Conservation (phyloP, 495 filamentous ascomycete genomes). For the Podospora australis region DNA sequence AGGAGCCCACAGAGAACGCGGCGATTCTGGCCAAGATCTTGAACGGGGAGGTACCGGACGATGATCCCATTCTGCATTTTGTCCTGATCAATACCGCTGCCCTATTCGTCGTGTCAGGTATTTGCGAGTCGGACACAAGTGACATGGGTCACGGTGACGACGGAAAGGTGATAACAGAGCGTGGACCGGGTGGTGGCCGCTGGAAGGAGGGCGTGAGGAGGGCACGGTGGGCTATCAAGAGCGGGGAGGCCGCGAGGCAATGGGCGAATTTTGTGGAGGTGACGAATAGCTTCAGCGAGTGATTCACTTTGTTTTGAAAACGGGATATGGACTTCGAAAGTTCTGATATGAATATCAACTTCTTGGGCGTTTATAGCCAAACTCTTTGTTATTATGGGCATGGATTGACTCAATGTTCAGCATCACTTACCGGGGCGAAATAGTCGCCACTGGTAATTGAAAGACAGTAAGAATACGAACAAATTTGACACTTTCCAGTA, state of each 20-base stretch:
- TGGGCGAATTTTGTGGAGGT: slow-evolving; percentile 63
- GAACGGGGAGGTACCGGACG: slow-evolving; percentile 58
- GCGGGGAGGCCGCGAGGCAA: slow-evolving; percentile 69
- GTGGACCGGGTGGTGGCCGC: slow-evolving; percentile 73
- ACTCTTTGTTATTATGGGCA: too few relatives aligned
- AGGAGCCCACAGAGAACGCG: slow-evolving; percentile 81
- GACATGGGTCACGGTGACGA: slow-evolving; percentile 57
- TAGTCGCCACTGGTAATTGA: too few relatives aligned
- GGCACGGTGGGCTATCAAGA: slow-evolving; percentile 76
- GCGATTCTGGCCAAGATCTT: slow-evolving; percentile 72
- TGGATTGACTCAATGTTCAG: too few relatives aligned
- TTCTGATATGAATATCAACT: too few relatives aligned
- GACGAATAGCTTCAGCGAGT: slow-evolving; percentile 32
- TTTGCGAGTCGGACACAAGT: slow-evolving; percentile 77
- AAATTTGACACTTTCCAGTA: too few relatives aligned
- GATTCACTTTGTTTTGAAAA: too few relatives aligned
- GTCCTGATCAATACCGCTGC: slow-evolving; percentile 92
- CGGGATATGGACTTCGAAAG: too few relatives aligned
- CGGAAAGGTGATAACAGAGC: slow-evolving; percentile 69
- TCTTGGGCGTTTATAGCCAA: too few relatives aligned
- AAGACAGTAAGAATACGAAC: too few relatives aligned
- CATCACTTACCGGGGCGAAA: too few relatives aligned
- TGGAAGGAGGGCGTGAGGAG: slow-evolving; percentile 91
- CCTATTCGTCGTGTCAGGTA: slow-evolving; percentile 70
- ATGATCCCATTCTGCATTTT: slow-evolving; percentile 85